Evolutionary conservation across 192 early-diverging fungal genomes (phyloP), one percentile per base, ranked within the genome.

Genomic region (Coemansia sp.): DNA sequence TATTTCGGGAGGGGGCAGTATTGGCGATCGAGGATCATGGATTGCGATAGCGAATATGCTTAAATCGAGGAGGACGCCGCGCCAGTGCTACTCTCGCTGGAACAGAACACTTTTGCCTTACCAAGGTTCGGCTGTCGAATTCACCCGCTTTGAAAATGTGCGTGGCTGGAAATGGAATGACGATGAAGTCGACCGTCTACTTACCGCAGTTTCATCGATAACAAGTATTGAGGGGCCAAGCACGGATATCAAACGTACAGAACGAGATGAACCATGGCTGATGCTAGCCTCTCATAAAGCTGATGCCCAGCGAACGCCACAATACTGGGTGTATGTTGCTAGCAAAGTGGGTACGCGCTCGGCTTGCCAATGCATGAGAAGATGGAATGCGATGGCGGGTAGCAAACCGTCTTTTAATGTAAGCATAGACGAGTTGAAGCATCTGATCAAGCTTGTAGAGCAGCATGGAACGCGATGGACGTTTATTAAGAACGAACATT

Each of bases 71-170:
- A 29, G 76, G 27, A 52, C 67, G 23, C 67, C 76, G 0, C 61
- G 42, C 14, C 76, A 79, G 33, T 79, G 70, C 61, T 62, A 57
- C 30, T 42, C 53, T 13, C 70, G 76, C 27, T 79, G 76, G 76
- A 64, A 14, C 19, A 33, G 4, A 15, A 52, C 76, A 36, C 56
- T 73, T 38, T 31, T 79, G 11, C 76, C 76, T 20, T 52, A 27
- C 3, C 76, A 79, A 57, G 76, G 76, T 7, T 38, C 40, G 20
- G 47, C 33, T 0, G 8, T 69, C 20, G 14, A 60, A 4, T 61
- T 54, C 47, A 70, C 71, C 0, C 66, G 76, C 10, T 66, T 79
- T 42, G 34, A 63, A 20, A 31, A 42, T 17, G 58, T 79, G 3
- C 64, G 60, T 23, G 67, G 50, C 9, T 73, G 76, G 70, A n/a